Evolutionary conservation across 2,329 filamentous ascomycete genomes (phyloP).

Genomic region (Eutypella sp.): DNA sequence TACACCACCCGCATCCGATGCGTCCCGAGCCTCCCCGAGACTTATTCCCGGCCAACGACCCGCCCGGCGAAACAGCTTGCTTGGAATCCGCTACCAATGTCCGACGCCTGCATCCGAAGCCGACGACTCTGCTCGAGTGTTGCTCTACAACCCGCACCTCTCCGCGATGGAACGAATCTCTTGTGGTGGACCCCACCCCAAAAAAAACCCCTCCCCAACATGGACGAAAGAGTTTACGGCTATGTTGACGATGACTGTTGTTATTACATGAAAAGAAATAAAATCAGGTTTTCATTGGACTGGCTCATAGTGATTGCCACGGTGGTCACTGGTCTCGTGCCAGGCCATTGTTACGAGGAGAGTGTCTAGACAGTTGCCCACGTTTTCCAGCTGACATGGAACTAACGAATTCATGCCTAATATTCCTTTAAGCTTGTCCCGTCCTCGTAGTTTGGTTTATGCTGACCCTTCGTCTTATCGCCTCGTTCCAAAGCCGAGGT

Average conservation of each 20-base stretch:
- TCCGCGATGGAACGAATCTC: constrained; percentile 12
- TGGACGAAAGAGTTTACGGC: constrained; percentile 18
- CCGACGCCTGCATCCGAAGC: constrained; percentile 2
- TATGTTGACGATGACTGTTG: constrained; percentile 25
- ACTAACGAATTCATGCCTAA: constrained; percentile 24
- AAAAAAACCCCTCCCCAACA: constrained; percentile 14
- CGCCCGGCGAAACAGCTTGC: constrained; percentile 10
- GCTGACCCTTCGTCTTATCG: too few species aligned
- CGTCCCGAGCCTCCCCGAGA: constrained; percentile 15
- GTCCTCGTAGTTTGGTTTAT: constrained; percentile 3
- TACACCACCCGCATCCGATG: constrained; percentile 20
- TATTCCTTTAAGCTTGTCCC: constrained; percentile 11
- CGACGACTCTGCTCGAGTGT: constrained; percentile 20
- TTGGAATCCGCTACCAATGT: not conserved
- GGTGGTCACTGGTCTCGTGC: constrained; percentile 11
- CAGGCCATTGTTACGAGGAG: constrained; percentile 20
- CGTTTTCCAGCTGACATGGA: constrained; percentile 23
- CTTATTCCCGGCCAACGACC: constrained; percentile 16
- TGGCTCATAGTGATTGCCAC: constrained; percentile 18
- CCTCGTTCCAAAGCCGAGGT: too few species aligned
- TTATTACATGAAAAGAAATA: constrained; percentile 32
- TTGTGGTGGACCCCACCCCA: constrained; percentile 14
- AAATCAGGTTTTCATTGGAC: constrained; percentile 32
- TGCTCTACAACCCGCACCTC: constrained; percentile 16
- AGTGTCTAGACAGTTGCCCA: constrained; percentile 29